phyloP scores from a whole-genome alignment of 208 protist species.

The Entamoeba invadens region DNA sequence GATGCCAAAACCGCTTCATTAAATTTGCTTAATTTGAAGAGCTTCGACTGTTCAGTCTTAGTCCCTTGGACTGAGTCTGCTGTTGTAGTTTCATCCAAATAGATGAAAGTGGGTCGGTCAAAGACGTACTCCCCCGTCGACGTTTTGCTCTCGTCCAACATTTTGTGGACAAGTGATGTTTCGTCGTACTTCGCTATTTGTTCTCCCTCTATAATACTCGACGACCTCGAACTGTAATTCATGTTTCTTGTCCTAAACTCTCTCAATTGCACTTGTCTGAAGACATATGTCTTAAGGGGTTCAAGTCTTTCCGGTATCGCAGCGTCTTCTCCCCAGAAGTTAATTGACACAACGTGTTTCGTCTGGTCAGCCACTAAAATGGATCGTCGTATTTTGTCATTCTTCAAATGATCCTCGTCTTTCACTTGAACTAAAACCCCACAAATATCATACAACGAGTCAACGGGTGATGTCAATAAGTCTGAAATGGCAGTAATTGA shows the following conservation, averaged over 20 bases:
- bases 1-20: neutral
- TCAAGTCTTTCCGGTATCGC: neutral
- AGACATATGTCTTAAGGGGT: neutral
- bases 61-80: neutral
- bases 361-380: neutral
- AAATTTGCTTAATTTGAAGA: neutral
- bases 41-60: neutral
- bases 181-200: neutral
- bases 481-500: neutral
- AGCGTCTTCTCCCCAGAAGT: neutral
- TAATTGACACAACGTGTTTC: neutral
- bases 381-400: neutral
- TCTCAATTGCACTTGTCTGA: neutral
- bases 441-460: neutral
- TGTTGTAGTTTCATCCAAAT: neutral
- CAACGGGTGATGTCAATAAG: neutral
- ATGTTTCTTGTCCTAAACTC: neutral
- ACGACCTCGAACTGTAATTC: neutral
- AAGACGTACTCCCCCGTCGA: neutral
- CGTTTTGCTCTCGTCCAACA: neutral
- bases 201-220: neutral
- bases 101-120: neutral
- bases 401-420: neutral
- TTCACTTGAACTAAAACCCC: neutral
- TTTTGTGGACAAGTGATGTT: neutral